Percentiles rank a stretch among this genome's conserved stretches.
Conservation (phyloP, 2,329 filamentous ascomycete species). For the Ustilaginoidea virens region DNA sequence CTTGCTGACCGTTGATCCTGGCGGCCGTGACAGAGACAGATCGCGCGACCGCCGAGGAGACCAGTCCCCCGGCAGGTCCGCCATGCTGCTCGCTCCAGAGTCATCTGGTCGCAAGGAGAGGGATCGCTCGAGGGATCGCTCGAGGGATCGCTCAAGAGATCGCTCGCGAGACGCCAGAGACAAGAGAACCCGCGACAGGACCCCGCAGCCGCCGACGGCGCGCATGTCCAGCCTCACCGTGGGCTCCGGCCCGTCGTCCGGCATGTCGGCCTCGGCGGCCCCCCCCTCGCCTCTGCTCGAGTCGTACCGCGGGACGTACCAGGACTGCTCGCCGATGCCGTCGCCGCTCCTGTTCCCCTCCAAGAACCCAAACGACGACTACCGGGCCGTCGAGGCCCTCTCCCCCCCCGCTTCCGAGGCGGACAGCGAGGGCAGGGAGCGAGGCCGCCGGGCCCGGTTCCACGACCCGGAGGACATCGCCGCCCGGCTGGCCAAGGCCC, state of each 20-base stretch:
- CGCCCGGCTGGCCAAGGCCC: constrained; percentile 55
- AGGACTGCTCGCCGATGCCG: constrained; percentile 89
- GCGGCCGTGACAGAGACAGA: constrained; percentile 18
- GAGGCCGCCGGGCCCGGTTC: constrained; percentile 52
- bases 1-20: constrained; percentile 26
- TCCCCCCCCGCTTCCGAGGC: constrained; percentile 36
- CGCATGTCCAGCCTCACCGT: constrained; percentile 39
- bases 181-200: constrained; percentile 23
- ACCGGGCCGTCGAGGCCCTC: constrained; percentile 30
- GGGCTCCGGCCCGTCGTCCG: constrained; percentile 24
- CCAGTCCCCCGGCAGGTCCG: constrained; percentile 10
- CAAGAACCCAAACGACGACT: constrained; percentile 31
- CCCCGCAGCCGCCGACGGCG: constrained; percentile 30
- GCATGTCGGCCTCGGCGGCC: constrained; percentile 35
- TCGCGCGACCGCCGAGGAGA: constrained; percentile 18
- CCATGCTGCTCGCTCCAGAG: constrained; percentile 11
- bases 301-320: constrained; percentile 85
- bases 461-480: constrained; percentile 76
- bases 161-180: no score
- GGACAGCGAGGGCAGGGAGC: constrained; percentile 26
- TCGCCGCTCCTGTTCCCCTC: constrained; percentile 52
- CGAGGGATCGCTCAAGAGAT: no score
- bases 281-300: constrained; percentile 78
- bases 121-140: constrained; percentile 12
- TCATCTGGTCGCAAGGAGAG: constrained; percentile 6